Evolutionary conservation across 2,329 filamentous ascomycete species (phyloP).

Genomic region (Aspergillus melleus): DNA sequence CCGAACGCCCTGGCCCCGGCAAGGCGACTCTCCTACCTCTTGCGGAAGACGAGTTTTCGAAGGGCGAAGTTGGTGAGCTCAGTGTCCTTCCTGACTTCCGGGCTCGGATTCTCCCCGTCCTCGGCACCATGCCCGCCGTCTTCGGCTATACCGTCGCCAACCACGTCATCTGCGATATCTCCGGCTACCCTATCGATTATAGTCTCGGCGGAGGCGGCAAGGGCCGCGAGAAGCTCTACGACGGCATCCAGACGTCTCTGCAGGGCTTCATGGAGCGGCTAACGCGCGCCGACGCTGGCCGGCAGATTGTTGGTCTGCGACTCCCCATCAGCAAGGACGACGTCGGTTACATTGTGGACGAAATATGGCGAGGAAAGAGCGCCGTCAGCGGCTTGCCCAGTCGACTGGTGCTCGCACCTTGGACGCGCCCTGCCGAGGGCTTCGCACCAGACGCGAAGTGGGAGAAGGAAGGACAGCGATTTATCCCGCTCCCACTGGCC

Average conservation of each 20-base stretch:
- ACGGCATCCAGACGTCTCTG: constrained; percentile 72
- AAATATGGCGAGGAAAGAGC: constrained; percentile 82
- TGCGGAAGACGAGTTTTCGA: constrained; percentile 81
- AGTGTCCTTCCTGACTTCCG: constrained; percentile 90
- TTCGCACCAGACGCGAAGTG: constrained; percentile 64
- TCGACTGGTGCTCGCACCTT: constrained; percentile 75
- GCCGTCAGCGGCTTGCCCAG: constrained; percentile 79
- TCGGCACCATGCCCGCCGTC: constrained; percentile 96
- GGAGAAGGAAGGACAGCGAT: constrained; percentile 68
- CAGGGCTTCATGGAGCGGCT: constrained; percentile 79
- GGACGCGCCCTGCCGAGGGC: constrained; percentile 65
- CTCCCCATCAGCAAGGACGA: constrained; percentile 77
- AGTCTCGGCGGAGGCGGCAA: constrained; percentile 69
- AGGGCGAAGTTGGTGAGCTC: constrained; percentile 81
- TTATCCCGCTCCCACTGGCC: constrained; percentile 64
- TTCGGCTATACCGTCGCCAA: constrained; percentile 93
- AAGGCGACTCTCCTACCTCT: constrained; percentile 89
- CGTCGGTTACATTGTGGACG: constrained; percentile 84
- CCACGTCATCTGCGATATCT: constrained; percentile 80
- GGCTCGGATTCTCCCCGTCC: constrained; percentile 88
- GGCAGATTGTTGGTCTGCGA: constrained; percentile 69
- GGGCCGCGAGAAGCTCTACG: constrained; percentile 86
- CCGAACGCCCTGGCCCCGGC: constrained; percentile 83
- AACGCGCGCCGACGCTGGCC: constrained; percentile 54
- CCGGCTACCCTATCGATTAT: constrained; percentile 76